These are phyloP conservation scores for Cyberlindnera veronae DNA, from an alignment of 805 yeast species.

Conservation along the genomic window DNA sequence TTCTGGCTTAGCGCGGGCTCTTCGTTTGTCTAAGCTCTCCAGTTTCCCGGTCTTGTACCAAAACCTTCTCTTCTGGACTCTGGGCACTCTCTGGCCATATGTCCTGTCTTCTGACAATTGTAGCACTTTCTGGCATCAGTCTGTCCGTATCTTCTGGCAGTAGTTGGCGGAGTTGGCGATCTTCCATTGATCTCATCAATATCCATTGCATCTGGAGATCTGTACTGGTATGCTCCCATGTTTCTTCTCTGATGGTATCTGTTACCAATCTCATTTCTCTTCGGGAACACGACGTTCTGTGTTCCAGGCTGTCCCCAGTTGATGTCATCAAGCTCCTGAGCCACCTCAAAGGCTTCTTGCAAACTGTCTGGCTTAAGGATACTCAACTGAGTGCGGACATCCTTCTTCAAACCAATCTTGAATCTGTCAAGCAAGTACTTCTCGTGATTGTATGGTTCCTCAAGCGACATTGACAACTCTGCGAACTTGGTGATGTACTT, in stretches of 20 bases:
- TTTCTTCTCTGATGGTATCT: not conserved
- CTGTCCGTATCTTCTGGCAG: too few species aligned
- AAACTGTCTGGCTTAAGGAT: not conserved
- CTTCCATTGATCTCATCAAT: not conserved
- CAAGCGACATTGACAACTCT: not conserved
- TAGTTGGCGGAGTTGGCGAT: too few species aligned
- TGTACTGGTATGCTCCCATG: not conserved
- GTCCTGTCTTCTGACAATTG: not conserved
- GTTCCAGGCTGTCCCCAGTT: not conserved
- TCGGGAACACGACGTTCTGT: too few species aligned
- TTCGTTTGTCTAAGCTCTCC: slow-evolving; percentile 1
- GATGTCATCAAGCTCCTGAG: not conserved
- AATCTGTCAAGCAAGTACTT: not conserved
- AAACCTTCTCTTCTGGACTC: not conserved
- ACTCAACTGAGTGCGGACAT: not conserved
- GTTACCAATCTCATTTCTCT: too few species aligned
- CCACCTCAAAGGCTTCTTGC: not conserved
- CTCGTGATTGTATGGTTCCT: not conserved
- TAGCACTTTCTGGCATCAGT: too few species aligned
- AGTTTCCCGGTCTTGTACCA: not conserved
- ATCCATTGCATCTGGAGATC: not conserved
- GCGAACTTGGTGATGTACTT: not conserved
- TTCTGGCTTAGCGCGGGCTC: too few species aligned
- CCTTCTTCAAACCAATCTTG: not conserved
- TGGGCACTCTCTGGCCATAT: not conserved